Base-by-base conservation (phyloP, 495 filamentous ascomycete genomes). In the Haplographium delicatum region DNA sequence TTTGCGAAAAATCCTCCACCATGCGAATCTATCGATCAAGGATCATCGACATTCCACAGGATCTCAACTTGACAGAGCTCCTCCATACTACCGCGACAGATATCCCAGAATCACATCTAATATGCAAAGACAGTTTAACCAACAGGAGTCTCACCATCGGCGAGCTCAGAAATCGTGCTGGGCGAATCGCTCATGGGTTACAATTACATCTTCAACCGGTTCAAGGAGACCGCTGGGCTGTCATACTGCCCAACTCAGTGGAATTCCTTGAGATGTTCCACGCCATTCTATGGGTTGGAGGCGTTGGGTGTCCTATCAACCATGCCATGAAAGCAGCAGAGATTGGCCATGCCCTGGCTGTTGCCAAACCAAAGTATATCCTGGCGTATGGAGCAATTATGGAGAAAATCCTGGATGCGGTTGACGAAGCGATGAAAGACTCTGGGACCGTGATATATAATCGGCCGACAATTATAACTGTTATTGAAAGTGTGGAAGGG, bases 211-310 rank as follows among this genome's bases (percentile, higher is more conserved):
- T 64, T 23, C 44, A 51, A 10, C 64, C 65, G 18, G 22, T 22
- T 10, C 62, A 68, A 41, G 55, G 60, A 20, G 56, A 59, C 11
- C 50, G 58, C 51, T 68, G 65, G 65, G 65, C 57, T 4, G 56
- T 67, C 18, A 58, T 67, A 18, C 44, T 68, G 34, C 67, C 67
- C 1, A 68, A 68, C 47, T 64, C 58, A 16, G 65, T 66, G 27
- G 64, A 69, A 18, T 65, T 67, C 47, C 49, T 69, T 4, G 65
- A 68, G 35, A 46, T 61, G 15, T 63, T 68, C 39, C 62, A 68
- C 42, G 91, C 89, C 23, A 69, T 76, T 9, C 80, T 84, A 56
- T 95, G 88, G 84, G 83, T 88, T 0, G 90, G 89, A 45, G 91
- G 86, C 23, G 68, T 83, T 41, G 64, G 86, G 23, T 87, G 82